phyloP scores from a whole-genome alignment of 345 rosid genomes.

The Theobroma cacao region DNA sequence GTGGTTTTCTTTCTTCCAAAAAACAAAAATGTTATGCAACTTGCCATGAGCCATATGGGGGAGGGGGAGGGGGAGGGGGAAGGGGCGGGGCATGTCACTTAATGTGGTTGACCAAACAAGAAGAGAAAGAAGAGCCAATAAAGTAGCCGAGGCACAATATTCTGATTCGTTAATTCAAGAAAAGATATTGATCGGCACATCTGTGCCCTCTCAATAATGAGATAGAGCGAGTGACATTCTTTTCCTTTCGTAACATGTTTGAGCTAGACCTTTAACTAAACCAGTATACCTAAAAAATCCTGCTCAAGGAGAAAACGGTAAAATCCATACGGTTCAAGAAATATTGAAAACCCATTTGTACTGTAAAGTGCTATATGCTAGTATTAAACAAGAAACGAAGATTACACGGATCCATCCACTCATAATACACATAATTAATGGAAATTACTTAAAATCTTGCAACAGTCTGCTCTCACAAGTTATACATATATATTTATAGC shows the following conservation, averaged over 20 bases:
- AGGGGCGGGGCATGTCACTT: no score
- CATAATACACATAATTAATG: background rate
- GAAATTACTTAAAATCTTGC: background rate
- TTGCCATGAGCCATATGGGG: background rate
- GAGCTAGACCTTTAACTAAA: background rate
- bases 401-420: background rate
- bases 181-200: background rate
- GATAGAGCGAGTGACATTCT: background rate
- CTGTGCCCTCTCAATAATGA: background rate
- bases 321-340: background rate
- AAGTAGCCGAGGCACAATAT: background rate
- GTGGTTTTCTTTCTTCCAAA: no score
- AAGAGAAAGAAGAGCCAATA: background rate
- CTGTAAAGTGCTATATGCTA: background rate
- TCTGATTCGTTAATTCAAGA: background rate
- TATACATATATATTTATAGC: background rate
- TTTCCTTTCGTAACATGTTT: background rate
- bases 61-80: no score
- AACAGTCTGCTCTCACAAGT: background rate
- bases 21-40: background rate
- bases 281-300: no score
- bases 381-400: slow-evolving; percentile 5
- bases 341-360: background rate
- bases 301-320: background rate
- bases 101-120: background rate